These are phyloP conservation scores for Vigna hirtella DNA, from an alignment of 306 rosid species.

Conservation along the genomic window DNA sequence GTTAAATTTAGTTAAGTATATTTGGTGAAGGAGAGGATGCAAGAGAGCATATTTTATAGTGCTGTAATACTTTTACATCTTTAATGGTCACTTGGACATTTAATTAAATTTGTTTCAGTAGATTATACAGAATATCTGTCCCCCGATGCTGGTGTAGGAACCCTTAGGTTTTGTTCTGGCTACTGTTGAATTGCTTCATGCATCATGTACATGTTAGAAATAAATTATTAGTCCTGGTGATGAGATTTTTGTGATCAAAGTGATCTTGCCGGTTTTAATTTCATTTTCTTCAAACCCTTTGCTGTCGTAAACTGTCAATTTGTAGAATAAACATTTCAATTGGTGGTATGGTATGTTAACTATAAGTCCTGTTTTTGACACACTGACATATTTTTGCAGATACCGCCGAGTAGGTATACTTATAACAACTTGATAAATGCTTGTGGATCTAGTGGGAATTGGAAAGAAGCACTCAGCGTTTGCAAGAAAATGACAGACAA, in stretches of 20 bases:
- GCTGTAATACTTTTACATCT: constrained; percentile 12
- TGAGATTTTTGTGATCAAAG: not conserved
- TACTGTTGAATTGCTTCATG: not conserved
- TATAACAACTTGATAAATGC: constrained; percentile 97
- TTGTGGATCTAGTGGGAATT: constrained; percentile 95
- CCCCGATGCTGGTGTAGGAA: constrained; percentile 12
- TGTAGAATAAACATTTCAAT: constrained; percentile 8
- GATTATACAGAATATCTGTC: constrained; percentile 30
- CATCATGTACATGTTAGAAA: constrained; percentile 21
- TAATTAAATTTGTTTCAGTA: constrained; percentile 14
- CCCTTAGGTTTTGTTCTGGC: constrained; percentile 26
- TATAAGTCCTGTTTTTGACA: constrained; percentile 41
- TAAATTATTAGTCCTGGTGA: constrained; percentile 27
- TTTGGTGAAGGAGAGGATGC: not conserved
- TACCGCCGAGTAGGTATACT: constrained; percentile 90
- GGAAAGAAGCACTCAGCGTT: constrained; percentile 89
- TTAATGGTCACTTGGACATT: constrained; percentile 16
- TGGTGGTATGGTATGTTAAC: constrained; percentile 36
- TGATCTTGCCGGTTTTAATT: constrained; percentile 31
- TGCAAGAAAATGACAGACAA: constrained; percentile 97
- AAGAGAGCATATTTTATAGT: not conserved
- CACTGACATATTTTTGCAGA: constrained; percentile 57
- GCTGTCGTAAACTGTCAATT: constrained; percentile 17
- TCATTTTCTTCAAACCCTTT: constrained; percentile 25
- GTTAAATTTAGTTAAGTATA: constrained; percentile 33